Base-by-base conservation (phyloP, 768 basidiomycete species). In the Leccinum truebloodii region DNA sequence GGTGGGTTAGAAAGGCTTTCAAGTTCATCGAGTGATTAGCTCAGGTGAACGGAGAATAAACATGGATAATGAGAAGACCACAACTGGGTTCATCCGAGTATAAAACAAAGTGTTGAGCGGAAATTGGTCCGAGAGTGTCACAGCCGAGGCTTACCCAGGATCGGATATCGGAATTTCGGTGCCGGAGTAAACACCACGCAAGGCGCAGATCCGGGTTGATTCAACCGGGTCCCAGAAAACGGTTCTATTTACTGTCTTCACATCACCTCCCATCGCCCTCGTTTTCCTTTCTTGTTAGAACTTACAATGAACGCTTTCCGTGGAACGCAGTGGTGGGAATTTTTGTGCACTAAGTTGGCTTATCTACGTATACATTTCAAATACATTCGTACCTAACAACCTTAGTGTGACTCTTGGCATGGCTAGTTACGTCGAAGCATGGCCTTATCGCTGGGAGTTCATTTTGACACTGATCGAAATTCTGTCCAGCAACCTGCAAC, bases 11-110 rank as follows among this genome's bases (percentile, higher is more conserved):
- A 30, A 63, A 14, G 0, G 44, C 46, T 50, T 58, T 67, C 48
- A 63, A 46, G 18, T 65, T 65, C 68, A 69, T 69, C 16, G 9
- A 48, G 28, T 20, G n/a, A 20, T 22, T 46, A 22, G 39, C 48
- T 28, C 26, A 50, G n/a, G 39, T 37, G 28, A 44, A 30, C 3
- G 22, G 30, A 24, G 3, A 30, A 37, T 51, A 46, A 52, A 48
- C 65, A 70, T 65, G 41, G 54, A 56, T 32, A 4, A 44, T 14
- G 51, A 50, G 26, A 50, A 24, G 8, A 10, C 4, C 12, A n/a
- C 37, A 20, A 9, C 7, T 58, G 44, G 3, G 4, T 6, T 22
- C 20, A 32, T 50, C 22, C 4, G 34, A 32, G 24, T n/a, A 30
- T 20, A 32, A 52, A 16, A 30, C 44, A 46, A 46, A 46, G 44